A percentile compares a stretch with the other conserved stretches of the same genome.
phyloP scores from a whole-genome alignment of 495 filamentous ascomycete species.

The Emericellopsis terricola region DNA sequence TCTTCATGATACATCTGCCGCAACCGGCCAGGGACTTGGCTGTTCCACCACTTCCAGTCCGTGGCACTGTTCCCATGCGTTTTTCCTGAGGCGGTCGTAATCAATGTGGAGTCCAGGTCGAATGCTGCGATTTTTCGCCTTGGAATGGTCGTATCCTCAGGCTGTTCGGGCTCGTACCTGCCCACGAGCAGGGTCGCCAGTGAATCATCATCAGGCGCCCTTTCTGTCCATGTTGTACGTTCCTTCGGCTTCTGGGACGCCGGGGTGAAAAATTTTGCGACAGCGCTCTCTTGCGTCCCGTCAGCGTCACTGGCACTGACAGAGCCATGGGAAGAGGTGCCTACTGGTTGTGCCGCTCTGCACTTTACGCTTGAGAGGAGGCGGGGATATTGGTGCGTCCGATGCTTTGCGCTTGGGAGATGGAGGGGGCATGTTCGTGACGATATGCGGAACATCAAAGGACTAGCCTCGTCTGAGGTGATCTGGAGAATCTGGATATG shows the following conservation, averaged over 20 bases:
- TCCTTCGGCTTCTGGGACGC: constrained; percentile 70
- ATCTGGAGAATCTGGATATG: no score
- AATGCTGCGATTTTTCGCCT: constrained; percentile 65
- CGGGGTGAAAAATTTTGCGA: constrained; percentile 81
- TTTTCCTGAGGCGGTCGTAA: constrained; percentile 64
- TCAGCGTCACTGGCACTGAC: constrained; percentile 4
- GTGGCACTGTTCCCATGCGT: constrained; percentile 45
- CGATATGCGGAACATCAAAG: no score
- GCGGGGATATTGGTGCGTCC: constrained; percentile 33
- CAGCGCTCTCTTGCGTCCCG: constrained; percentile 33
- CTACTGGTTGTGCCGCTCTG: constrained; percentile 60
- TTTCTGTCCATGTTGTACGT: constrained; percentile 53
- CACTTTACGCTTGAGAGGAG: constrained; percentile 41
- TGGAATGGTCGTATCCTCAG: constrained; percentile 11
- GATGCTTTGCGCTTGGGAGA: constrained; percentile 10
- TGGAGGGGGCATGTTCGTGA: no score
- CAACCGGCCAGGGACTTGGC: constrained; percentile 44
- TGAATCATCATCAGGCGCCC: constrained; percentile 22
- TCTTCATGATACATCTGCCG: constrained; percentile 42
- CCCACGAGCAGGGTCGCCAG: constrained; percentile 53
- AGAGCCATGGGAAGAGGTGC: constrained; percentile 7
- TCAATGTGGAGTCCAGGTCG: constrained; percentile 88
- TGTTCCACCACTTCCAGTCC: constrained; percentile 96
- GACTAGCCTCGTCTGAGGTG: no score
- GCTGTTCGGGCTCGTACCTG: constrained; percentile 35